phyloP scores from a whole-genome alignment of 2,329 filamentous ascomycete genomes.

The Ceratocystis harringtonii region DNA sequence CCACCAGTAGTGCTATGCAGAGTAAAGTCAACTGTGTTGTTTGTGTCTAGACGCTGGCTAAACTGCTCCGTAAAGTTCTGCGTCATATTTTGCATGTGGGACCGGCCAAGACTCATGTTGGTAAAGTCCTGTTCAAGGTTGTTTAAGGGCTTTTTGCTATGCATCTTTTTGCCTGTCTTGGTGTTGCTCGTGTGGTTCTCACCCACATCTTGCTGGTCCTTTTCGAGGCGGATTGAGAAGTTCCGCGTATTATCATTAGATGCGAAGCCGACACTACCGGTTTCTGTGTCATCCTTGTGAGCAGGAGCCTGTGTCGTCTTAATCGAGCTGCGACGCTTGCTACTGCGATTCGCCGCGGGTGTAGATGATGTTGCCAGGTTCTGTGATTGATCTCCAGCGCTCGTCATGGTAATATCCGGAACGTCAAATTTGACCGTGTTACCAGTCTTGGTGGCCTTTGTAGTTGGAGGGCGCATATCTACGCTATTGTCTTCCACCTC shows the following conservation, averaged over 20 bases:
- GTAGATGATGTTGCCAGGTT: constrained; percentile 6
- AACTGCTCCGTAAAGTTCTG: constrained; percentile 18
- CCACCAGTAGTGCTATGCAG: constrained; percentile 8
- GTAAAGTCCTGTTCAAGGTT: constrained; percentile 19
- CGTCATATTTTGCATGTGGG: constrained; percentile 8
- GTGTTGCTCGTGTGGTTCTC: constrained; percentile 14
- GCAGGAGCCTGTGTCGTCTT: constrained; percentile 16
- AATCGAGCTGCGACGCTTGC: constrained; percentile 27
- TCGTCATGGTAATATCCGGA: constrained; percentile 25
- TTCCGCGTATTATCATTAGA: constrained; percentile 21
- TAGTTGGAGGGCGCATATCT: background rate
- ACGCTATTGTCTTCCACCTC: constrained; percentile 17
- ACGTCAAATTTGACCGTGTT: constrained; percentile 25
- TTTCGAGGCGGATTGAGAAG: constrained; percentile 18
- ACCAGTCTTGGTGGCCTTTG: constrained; percentile 11
- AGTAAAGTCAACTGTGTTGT: constrained; percentile 13
- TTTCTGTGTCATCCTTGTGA: constrained; percentile 17
- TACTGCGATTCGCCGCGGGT: constrained; percentile 27
- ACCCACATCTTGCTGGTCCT: constrained; percentile 18
- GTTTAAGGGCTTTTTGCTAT: constrained; percentile 13
- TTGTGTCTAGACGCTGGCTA: constrained; percentile 16
- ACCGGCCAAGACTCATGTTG: constrained; percentile 17
- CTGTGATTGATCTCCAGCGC: constrained; percentile 19
- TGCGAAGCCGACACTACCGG: constrained; percentile 19
- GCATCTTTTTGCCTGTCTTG: background rate